Percentiles rank a stretch among this genome's conserved stretches.
Evolutionary conservation across 441 rosid species (phyloP).

Genomic region (Corymbia citriodora): DNA sequence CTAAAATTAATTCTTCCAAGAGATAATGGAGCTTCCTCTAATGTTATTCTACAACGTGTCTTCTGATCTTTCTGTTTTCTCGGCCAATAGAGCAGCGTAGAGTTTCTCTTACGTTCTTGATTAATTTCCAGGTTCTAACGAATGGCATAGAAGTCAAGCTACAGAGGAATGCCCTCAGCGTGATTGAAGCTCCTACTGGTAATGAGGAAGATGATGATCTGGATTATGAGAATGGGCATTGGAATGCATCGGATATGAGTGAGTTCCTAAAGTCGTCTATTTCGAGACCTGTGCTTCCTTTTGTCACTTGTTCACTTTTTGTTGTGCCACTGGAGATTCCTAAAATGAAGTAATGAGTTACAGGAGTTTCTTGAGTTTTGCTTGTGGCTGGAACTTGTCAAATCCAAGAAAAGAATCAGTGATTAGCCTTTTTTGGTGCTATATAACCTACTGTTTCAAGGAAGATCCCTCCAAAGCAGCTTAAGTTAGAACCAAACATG

Average conservation of each 20-base stretch:
- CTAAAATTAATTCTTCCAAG: not conserved
- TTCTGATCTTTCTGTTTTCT: not conserved
- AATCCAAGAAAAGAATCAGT: not conserved
- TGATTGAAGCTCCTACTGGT: conserved; percentile 2
- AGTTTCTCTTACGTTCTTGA: not conserved
- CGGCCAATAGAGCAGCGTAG: not conserved
- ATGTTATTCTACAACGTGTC: not conserved
- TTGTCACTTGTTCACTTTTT: not conserved
- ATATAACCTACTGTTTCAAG: not conserved
- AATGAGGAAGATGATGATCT: not conserved
- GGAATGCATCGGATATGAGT: conserved; percentile 3
- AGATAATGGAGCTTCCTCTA: not conserved
- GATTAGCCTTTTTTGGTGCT: not conserved
- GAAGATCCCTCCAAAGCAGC: not conserved
- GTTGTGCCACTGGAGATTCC: not conserved
- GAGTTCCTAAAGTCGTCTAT: not conserved
- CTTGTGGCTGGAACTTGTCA: not conserved
- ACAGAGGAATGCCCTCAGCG: conserved; percentile 3
- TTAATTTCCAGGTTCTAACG: conserved; percentile 66
- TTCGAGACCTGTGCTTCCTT: not conserved
- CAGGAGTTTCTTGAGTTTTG: not conserved
- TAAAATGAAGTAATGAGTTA: not conserved
- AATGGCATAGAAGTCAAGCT: conserved; percentile 67
- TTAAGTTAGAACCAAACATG: not conserved
- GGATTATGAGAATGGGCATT: not conserved